Conservation (phyloP, 441 rosid species). For the Macaranga tanarius region DNA sequence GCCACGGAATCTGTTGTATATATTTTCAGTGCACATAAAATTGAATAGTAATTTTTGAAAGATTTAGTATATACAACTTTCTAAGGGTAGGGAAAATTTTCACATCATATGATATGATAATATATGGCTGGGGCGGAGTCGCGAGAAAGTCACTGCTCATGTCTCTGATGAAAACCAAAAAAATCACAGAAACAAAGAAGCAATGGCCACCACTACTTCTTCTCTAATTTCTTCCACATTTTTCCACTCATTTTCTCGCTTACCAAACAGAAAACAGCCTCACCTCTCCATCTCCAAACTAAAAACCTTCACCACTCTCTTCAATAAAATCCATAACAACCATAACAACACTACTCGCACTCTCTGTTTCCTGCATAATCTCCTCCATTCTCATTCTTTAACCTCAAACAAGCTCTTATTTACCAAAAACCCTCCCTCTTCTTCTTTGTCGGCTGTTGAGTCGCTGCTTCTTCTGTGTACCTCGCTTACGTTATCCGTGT, state of each 20-base stretch:
- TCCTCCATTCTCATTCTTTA: constrained; percentile 17
- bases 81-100: too few relatives aligned
- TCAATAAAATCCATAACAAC: constrained; percentile 17
- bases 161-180: neutral
- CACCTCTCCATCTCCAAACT: too few relatives aligned
- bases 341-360: constrained; percentile 13
- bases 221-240: constrained; percentile 44
- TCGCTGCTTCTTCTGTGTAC: constrained; percentile 63
- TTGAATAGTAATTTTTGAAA: too few relatives aligned
- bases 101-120: too few relatives aligned
- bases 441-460: constrained; percentile 35
- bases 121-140: neutral
- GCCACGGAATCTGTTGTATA: too few relatives aligned
- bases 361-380: constrained; percentile 25
- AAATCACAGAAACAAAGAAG: constrained; percentile 3
- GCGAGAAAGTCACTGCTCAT: neutral
- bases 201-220: constrained; percentile 51
- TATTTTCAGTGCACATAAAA: too few relatives aligned
- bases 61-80: too few relatives aligned
- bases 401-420: constrained; percentile 7
- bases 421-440: neutral
- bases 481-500: constrained; percentile 68
- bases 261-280: constrained; percentile 34
- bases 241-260: constrained; percentile 40
- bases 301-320: constrained; percentile 11